Percentiles rank a stretch among this genome's conserved stretches.
phyloP scores from a whole-genome alignment of 208 protist genomes.

The Crithidia fasciculata region DNA sequence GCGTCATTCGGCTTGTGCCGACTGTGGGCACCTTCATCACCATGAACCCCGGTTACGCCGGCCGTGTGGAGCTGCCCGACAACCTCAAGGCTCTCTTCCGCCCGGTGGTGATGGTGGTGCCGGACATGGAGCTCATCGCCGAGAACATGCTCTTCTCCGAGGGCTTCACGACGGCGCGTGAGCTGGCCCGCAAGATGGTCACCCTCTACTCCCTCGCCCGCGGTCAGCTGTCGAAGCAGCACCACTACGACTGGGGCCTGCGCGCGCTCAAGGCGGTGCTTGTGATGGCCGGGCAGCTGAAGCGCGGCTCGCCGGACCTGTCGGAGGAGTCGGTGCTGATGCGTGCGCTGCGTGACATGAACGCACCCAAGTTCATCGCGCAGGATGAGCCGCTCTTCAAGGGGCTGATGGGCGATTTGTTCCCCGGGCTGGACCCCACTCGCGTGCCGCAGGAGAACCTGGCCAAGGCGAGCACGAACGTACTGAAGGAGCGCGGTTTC shows the following conservation, averaged over 20 bases:
- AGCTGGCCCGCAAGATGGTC: constrained; percentile 99
- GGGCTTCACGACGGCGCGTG: constrained; percentile 95
- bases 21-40: constrained; percentile 99
- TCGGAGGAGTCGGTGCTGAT: constrained; percentile 98
- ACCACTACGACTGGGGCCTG: constrained; percentile 99
- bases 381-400: constrained; percentile 99
- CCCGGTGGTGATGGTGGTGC: constrained; percentile 98
- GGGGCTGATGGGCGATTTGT: constrained; percentile 98
- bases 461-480: constrained; percentile 90
- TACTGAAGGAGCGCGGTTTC: constrained; percentile 81
- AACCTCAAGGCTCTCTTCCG: constrained; percentile 99
- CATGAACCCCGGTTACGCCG: constrained; percentile 99
- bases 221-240: constrained; percentile 99
- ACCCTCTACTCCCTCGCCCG: constrained; percentile 97
- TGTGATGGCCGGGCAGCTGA: constrained; percentile 98
- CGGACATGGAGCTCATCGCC: constrained; percentile 98
- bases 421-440: constrained; percentile 96
- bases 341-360: constrained; percentile 99
- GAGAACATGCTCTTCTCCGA: constrained; percentile 99
- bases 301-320: constrained; percentile 95
- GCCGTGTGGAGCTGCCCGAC: constrained; percentile 98
- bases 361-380: constrained; percentile 99
- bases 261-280: constrained; percentile 98
- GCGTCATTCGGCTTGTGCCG: constrained; percentile 88
- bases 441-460: constrained; percentile 95